Evolutionary conservation across 768 basidiomycete genomes (phyloP).

Genomic region (Leccinum broughii): DNA sequence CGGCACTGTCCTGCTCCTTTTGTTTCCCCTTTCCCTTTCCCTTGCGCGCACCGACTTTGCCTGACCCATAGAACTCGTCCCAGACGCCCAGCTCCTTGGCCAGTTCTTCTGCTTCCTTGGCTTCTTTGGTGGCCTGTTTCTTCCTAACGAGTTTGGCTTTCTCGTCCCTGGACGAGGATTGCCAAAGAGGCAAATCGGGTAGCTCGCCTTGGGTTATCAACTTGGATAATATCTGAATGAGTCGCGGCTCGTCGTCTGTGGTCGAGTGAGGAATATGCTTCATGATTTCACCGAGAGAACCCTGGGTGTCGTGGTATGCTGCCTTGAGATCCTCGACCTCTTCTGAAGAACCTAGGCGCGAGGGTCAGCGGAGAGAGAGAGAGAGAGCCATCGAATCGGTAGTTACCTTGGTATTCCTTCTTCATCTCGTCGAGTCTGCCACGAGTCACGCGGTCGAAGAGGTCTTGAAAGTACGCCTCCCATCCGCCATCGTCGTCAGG

Average conservation of each 20-base stretch:
- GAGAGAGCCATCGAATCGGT: background rate
- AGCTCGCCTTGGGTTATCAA: conserved; percentile 67
- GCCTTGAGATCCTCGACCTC: conserved; percentile 76
- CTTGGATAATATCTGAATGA: conserved; percentile 65
- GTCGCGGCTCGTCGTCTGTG: conserved; percentile 81
- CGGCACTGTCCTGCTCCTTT: conserved; percentile 40
- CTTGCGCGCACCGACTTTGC: conserved; percentile 62
- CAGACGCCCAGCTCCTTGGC: conserved; percentile 91
- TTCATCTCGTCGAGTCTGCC: conserved; percentile 91
- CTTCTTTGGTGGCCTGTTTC: conserved; percentile 77
- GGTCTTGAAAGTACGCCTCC: conserved; percentile 91
- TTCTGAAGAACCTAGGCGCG: conserved; percentile 71
- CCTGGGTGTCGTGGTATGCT: conserved; percentile 71
- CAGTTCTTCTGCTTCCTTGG: conserved; percentile 78
- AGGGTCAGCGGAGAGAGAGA: background rate
- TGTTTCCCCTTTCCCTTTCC: conserved; percentile 53
- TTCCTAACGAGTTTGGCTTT: conserved; percentile 72
- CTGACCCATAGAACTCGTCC: conserved; percentile 89
- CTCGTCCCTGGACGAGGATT: conserved; percentile 66
- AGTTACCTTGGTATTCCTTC: conserved; percentile 83
- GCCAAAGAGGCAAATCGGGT: conserved; percentile 60
- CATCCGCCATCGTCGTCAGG: conserved; percentile 80
- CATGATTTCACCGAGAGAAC: conserved; percentile 82
- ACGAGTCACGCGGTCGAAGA: conserved; percentile 86
- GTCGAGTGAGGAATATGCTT: conserved; percentile 84